Evolutionary conservation across 129 eudicot genomes (phyloP).

Genomic region (Ambrosia trifida): DNA sequence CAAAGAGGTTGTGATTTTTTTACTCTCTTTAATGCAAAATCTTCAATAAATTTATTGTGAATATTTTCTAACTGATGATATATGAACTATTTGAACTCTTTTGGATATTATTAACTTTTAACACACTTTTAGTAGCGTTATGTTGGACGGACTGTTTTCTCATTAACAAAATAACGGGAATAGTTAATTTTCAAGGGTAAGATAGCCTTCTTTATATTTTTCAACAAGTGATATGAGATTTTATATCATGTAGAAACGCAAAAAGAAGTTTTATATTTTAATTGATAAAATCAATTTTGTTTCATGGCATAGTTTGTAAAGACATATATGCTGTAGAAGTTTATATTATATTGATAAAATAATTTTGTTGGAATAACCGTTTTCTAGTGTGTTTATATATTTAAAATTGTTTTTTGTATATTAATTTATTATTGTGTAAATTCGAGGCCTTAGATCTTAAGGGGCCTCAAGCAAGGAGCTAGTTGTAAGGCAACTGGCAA

Average conservation of each 20-base stretch:
- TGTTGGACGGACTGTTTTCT: background rate
- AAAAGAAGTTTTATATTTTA: background rate
- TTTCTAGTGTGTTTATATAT: background rate
- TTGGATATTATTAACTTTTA: background rate
- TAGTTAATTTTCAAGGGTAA: background rate
- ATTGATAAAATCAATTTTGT: background rate
- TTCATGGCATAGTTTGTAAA: background rate
- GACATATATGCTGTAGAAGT: background rate
- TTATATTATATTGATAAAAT: too few relatives aligned
- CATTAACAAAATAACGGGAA: background rate
- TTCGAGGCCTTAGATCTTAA: background rate
- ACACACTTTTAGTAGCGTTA: slow-evolving; percentile 4
- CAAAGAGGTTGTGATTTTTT: background rate
- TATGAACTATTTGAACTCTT: background rate
- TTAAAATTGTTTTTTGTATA: background rate
- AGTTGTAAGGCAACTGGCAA: too few relatives aligned
- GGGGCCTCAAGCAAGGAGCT: slow-evolving; percentile 3
- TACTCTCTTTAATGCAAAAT: background rate
- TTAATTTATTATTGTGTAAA: background rate
- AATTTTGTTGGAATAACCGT: too few relatives aligned
- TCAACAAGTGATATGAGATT: background rate
- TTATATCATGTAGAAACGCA: background rate
- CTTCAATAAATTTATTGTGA: background rate
- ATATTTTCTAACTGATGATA: background rate
- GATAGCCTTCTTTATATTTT: background rate